A percentile compares a stretch with the other conserved stretches of the same genome.
phyloP scores from a whole-genome alignment of 2,329 filamentous ascomycete species.

The Calycina herbarum region DNA sequence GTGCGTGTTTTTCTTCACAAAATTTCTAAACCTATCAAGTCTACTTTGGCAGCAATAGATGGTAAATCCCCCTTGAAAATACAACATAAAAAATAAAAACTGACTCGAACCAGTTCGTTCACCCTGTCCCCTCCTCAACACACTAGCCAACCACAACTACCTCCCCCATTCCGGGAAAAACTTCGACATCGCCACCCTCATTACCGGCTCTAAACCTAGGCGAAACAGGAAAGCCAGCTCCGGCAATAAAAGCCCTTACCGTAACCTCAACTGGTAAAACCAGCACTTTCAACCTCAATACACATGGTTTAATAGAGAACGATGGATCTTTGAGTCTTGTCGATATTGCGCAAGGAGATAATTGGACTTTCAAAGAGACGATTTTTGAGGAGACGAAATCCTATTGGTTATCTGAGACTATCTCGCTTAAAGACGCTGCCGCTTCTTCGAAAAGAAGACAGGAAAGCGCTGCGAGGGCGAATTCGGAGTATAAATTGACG shows the following conservation, averaged over 20 bases:
- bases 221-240: neutral
- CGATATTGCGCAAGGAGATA: conserved; percentile 9
- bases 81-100: neutral
- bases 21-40: neutral
- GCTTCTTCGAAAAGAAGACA: neutral
- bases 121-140: conserved; percentile 16
- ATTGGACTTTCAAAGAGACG: conserved; percentile 9
- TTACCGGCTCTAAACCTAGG: neutral
- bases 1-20: too few species aligned
- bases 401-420: conserved; percentile 9
- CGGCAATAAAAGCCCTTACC: neutral
- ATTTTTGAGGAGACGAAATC: conserved; percentile 13
- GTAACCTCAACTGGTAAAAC: conserved; percentile 4
- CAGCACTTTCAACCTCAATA: conserved; percentile 10
- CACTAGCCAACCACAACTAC: conserved; percentile 15
- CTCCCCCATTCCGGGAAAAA: conserved; percentile 11
- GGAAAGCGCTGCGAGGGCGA: neutral
- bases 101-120: conserved; percentile 4
- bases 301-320: conserved; percentile 10
- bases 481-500: neutral
- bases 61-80: neutral
- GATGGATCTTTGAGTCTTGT: conserved; percentile 10
- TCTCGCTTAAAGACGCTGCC: conserved; percentile 4
- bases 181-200: neutral
- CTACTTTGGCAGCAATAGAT: neutral